These are phyloP conservation scores for Apodospora peruviana DNA, from an alignment of 495 filamentous ascomycete genomes.

Conservation along the genomic window DNA sequence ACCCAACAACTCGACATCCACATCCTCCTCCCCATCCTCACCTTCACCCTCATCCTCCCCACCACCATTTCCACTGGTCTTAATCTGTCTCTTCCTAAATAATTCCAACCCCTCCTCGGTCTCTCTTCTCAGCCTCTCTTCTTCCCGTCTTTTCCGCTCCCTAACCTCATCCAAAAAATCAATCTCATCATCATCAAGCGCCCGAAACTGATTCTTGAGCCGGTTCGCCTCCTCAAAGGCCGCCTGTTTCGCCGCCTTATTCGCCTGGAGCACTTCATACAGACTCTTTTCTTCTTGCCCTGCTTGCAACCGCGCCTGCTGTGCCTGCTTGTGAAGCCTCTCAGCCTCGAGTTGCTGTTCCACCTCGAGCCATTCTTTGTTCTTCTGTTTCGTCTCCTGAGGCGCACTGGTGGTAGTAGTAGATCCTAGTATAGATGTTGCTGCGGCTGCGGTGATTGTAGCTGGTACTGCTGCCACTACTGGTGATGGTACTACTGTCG, in stretches of 20 bases:
- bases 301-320: constrained; percentile 40
- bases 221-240: constrained; percentile 87
- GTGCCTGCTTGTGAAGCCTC: constrained; percentile 48
- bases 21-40: constrained; percentile 3
- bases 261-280: constrained; percentile 83
- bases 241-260: constrained; percentile 96
- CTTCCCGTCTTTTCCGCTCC: constrained; percentile 62
- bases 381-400: constrained; percentile 4
- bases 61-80: constrained; percentile 33
- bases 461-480: background rate
- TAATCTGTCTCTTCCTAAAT: constrained; percentile 66
- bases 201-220: constrained; percentile 89
- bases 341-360: constrained; percentile 68
- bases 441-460: background rate
- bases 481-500: background rate
- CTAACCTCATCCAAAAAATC: constrained; percentile 81
- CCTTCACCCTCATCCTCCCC: constrained; percentile 12
- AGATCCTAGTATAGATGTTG: background rate
- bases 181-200: constrained; percentile 88
- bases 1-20: too few species aligned
- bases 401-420: constrained; percentile 3
- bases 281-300: constrained; percentile 62
- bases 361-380: constrained; percentile 64
- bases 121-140: constrained; percentile 67
- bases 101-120: constrained; percentile 64